Evolutionary conservation across 1,284 basidiomycete genomes (phyloP).

Genomic region (Ustilago trichophora): DNA sequence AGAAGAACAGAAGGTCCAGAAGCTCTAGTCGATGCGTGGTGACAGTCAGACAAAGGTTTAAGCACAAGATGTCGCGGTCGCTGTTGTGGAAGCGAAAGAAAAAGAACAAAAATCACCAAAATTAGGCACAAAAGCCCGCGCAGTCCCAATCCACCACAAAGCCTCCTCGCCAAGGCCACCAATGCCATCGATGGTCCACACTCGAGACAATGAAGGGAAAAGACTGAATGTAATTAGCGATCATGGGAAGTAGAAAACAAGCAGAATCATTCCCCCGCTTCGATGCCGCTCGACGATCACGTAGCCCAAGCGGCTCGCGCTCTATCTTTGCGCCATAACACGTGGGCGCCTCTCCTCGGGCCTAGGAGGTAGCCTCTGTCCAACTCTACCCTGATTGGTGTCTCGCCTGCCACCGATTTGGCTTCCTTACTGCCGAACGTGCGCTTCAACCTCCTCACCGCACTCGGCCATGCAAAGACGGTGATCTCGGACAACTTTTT

Average conservation of each 20-base stretch:
- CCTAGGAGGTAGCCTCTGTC: constrained; percentile 39
- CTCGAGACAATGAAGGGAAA: too few relatives aligned
- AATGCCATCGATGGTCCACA: too few relatives aligned
- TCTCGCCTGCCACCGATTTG: not conserved
- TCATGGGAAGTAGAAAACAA: constrained; percentile 3
- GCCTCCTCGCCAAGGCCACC: too few relatives aligned
- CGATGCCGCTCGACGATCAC: not conserved
- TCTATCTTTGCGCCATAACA: constrained; percentile 39
- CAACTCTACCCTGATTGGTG: constrained; percentile 19
- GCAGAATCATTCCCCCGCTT: not conserved
- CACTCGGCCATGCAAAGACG: constrained; percentile 40
- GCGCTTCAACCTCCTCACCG: constrained; percentile 17
- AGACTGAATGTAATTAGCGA: too few relatives aligned
- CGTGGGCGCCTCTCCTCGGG: constrained; percentile 40
- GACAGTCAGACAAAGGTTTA: too few relatives aligned
- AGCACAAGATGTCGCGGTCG: too few relatives aligned
- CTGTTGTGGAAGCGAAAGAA: too few relatives aligned
- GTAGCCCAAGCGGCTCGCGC: constrained; percentile 33
- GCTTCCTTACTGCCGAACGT: constrained; percentile 2
- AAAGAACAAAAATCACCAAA: too few relatives aligned
- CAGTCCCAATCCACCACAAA: too few relatives aligned
- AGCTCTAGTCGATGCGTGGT: too few relatives aligned
- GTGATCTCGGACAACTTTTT: constrained; percentile 20
- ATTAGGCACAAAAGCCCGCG: too few relatives aligned
- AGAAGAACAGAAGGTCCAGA: too few relatives aligned